Base-by-base conservation (phyloP, 2,329 filamentous ascomycete genomes). In the Sporothrix luriei region DNA sequence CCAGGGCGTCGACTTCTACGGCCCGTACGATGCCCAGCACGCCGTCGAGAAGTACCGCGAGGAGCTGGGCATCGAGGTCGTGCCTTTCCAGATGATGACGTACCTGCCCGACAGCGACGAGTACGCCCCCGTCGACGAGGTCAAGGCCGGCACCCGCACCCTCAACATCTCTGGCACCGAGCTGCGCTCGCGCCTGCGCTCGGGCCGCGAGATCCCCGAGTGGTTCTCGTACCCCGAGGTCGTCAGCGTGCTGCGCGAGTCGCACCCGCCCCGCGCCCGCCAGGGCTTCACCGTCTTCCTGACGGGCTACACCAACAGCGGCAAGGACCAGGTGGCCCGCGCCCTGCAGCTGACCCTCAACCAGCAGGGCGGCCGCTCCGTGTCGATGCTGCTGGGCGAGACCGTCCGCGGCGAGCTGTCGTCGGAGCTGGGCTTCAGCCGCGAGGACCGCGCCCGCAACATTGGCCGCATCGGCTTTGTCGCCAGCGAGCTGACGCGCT, bases 151-250 rank as follows among this genome's bases (percentile, higher is more conserved):
- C 74, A 86, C 91, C 77, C 92, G 92, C 80, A 98, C 94, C 67
- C 87, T 93, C 75, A 92, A 94, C 84, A 94, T 94, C 80, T 93
- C 90, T 49, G 90, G 90, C 72, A 93, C 91, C 72, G 95, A 99
- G 85, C 92, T 99, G 77, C 94, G 95, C 78, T 88, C 91, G 78
- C 92, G 95, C 76, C 90, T 99, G 73, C 90, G 91, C 77, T 96
- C 91, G 72, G 95, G 95, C 75, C 92, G 92, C 76, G 93, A 97
- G 76, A 99, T 99, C 76, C 95, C 95, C 75, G 93, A 96, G 82
- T 99, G 95, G 95, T 99, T 99, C 87, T 98, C 95, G 43, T 99
- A 99, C 85, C 94, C 95, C 73, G 95, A 99, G 84, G 95, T 99
- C 75, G 95, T 99, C 82, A 90, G 89, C 81, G 95, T 98, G 65